Base-by-base conservation (phyloP, 2,329 filamentous ascomycete genomes). In the Eurotiales sp. region DNA sequence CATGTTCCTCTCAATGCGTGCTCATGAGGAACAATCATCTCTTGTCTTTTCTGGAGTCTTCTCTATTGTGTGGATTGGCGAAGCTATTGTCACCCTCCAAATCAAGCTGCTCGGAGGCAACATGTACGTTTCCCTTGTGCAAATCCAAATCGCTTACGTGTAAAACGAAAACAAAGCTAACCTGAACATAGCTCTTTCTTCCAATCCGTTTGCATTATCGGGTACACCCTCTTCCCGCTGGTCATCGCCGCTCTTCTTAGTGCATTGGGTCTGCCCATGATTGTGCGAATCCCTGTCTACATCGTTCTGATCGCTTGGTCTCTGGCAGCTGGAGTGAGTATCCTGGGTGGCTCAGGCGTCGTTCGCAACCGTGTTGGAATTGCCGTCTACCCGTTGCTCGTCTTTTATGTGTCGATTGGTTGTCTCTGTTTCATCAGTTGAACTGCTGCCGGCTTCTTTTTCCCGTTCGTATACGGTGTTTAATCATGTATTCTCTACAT, bases 391-490 rank as follows among this genome's bases (percentile, higher is more conserved):
- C 93, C 93, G 51, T 76, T 99, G 48, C 87, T 96, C 66, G 87
- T 97, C 44, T 99, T 97, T 72, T 99, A 99, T 71, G 77, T 96
- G 52, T 88, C 88, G 29, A 77, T 99, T 60, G 92, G 91, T 48
- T 96, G 90, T 69, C 80, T 99, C 55, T 99, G 93, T 78, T 96
- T 97, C 71, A 96, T 99, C 69, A 96, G 90, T 75, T 96, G 82
- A 68, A 53, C 52, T 15, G 23, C 19, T 23, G 39, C n/a, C 14
- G 2, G 8, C 17, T 17, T 27, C n/a, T 42, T 8, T 29, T 12
- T 17, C 10, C 8, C 15, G 8, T 23, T n/a, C n/a, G n/a, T n/a
- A n/a, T n/a, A n/a, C n/a, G n/a, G n/a, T n/a, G n/a, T n/a, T n/a
- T n/a, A n/a, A n/a, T n/a, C n/a, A n/a, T n/a, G n/a, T n/a, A n/a